Evolutionary conservation across 169 alveolate genomes (phyloP).

Genomic region (Plasmodium inui): DNA sequence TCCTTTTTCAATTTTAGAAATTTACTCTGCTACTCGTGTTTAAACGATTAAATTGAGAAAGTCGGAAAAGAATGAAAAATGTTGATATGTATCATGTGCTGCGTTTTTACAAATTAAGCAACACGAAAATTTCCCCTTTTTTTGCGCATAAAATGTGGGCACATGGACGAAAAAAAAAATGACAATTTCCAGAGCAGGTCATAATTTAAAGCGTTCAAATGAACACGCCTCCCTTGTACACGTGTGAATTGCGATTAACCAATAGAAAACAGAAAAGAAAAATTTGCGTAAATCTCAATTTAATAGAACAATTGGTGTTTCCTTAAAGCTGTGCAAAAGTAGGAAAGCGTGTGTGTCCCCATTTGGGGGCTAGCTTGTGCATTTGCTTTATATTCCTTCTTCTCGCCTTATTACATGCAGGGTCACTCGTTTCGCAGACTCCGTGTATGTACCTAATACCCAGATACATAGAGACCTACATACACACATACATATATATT

Average conservation of each 20-base stretch:
- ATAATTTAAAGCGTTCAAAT: not conserved
- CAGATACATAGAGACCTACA: too few species aligned
- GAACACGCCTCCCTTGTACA: not conserved
- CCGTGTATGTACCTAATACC: not conserved
- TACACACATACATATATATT: not conserved
- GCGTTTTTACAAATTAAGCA: not conserved
- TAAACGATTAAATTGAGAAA: slow-evolving; percentile 12
- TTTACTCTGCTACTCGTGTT: not conserved
- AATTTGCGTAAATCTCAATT: not conserved
- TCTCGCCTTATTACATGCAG: not conserved
- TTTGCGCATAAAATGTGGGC: not conserved
- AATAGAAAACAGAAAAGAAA: not conserved
- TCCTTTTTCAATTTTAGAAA: slow-evolving; percentile 13
- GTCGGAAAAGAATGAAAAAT: not conserved
- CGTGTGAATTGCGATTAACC: not conserved
- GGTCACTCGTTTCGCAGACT: not conserved
- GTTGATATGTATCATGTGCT: not conserved
- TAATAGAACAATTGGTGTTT: not conserved
- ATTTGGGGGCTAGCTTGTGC: not conserved
- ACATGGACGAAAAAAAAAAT: not conserved
- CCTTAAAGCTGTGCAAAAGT: slow-evolving; percentile 1
- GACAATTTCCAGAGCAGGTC: slow-evolving; percentile 7
- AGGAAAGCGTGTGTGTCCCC: not conserved
- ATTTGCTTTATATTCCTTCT: not conserved
- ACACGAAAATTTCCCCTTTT: not conserved